phyloP scores from a whole-genome alignment of 371 early-diverging fungal genomes.

The Haplosporangium sp. region DNA sequence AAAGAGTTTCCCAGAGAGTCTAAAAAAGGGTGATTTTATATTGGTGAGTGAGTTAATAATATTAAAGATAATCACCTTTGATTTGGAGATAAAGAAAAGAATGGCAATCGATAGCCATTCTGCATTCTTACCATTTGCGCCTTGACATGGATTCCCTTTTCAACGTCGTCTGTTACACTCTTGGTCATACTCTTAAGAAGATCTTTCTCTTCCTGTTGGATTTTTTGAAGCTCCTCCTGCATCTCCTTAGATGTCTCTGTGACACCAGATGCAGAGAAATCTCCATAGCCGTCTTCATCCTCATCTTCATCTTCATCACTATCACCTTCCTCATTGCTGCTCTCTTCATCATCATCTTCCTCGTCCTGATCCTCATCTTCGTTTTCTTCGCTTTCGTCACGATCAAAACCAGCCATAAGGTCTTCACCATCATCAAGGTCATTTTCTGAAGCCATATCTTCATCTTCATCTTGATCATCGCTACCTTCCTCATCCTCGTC shows the following conservation, averaged over 20 bases:
- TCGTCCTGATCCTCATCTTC: slow-evolving; percentile 46
- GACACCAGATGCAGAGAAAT: slow-evolving; percentile 25
- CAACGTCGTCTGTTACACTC: slow-evolving; percentile 82
- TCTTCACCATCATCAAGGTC: slow-evolving; percentile 58
- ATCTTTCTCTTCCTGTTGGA: slow-evolving; percentile 85
- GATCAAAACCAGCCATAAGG: slow-evolving; percentile 48
- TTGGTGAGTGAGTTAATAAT: too few relatives aligned
- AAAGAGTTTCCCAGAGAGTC: slow-evolving; percentile 86
- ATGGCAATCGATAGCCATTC: too few relatives aligned
- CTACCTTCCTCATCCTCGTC: slow-evolving; percentile 50
- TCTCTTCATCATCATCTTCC: slow-evolving; percentile 41
- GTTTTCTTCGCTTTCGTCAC: slow-evolving; percentile 54
- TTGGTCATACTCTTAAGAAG: slow-evolving; percentile 41
- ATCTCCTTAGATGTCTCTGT: slow-evolving; percentile 56
- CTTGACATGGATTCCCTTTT: slow-evolving; percentile 92
- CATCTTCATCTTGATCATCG: slow-evolving; percentile 56
- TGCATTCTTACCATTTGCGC: slow-evolving; percentile 61
- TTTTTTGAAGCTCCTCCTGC: slow-evolving; percentile 76
- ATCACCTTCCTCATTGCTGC: slow-evolving; percentile 37
- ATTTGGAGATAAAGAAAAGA: too few relatives aligned
- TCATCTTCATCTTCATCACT: slow-evolving; percentile 35
- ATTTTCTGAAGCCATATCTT: slow-evolving; percentile 51
- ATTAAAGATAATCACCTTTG: neutral
- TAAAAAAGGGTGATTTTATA: slow-evolving; percentile 19
- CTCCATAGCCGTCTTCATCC: slow-evolving; percentile 53